Base-by-base conservation (phyloP, 768 basidiomycete genomes). In the Russula sp. region DNA sequence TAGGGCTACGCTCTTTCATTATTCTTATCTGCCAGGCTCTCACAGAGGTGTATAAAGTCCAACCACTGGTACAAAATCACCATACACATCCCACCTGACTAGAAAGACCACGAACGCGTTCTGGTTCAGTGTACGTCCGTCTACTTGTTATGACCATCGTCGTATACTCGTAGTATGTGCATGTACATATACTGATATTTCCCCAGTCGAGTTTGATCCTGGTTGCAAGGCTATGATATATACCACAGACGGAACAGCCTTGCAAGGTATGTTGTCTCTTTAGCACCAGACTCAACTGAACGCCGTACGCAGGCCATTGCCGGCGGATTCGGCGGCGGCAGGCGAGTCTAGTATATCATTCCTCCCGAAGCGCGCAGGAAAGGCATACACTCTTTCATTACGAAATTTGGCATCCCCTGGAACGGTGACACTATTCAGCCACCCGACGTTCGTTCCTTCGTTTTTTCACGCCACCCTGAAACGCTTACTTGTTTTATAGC, bases 171-270 rank as follows among this genome's bases (percentile, higher is more conserved):
- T 27, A 27, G 22, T 27, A 27, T 27, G 22, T 10, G 10, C 10
- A 14, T 40, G 9, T 10, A 20, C 35, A 10, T 16, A 39, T 14
- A 8, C 53, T 18, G 47, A 32, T 35, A 50, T 40, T 16, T 40
- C 45, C 51, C 56, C 62, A 94, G 91, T 99, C 70, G 97, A 27
- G 22, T 27, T 27, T 27, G 22, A 27, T 27, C 22, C 22, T 27
- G 22, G 22, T 27, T 27, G 22, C 68, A 94, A 95, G 71, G 95
- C 94, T 4, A 94, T 98, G 91, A 82, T 99, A 60, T 98, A 85
- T 74, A 82, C 82, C 18, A 79, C 82, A 4, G 88, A 67, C 14
- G 69, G 66, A 18, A 70, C 67, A 5, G 71, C 73, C 22, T 61
- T 74, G 18, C 73, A 75, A 52, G 74, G 67, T 63, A 35, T n/a